Conservation (phyloP, 2,329 filamentous ascomycete species). For the Beauveria rudraprayagi region DNA sequence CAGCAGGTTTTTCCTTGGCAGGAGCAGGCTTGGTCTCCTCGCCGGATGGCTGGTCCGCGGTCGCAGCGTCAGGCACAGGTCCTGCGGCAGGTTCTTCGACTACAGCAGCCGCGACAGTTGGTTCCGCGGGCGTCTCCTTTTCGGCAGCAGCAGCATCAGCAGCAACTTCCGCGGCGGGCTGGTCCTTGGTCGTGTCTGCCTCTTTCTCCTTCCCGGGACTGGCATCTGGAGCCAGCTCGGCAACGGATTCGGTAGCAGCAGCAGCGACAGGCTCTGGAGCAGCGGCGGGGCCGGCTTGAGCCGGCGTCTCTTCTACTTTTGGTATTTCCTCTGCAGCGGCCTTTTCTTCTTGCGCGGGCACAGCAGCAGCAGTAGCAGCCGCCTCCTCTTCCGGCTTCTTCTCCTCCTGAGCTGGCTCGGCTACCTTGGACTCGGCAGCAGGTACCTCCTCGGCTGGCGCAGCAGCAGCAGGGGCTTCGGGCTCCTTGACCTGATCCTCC, state of each 20-base stretch:
- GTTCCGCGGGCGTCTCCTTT: slow-evolving; percentile 2
- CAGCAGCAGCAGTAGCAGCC: not conserved
- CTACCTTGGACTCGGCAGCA: slow-evolving; percentile 1
- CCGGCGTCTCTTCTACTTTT: not conserved
- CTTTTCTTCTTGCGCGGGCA: not conserved
- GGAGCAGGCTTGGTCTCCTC: not conserved
- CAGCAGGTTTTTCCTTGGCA: not conserved
- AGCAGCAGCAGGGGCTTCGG: not conserved
- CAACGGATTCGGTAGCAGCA: slow-evolving; percentile 8
- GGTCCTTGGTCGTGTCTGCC: not conserved
- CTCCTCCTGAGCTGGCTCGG: not conserved
- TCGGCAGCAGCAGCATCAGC: not conserved
- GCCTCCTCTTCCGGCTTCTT: not conserved
- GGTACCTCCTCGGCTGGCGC: not conserved
- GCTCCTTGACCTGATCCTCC: not conserved
- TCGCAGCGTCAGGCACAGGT: not conserved
- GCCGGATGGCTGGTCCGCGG: not conserved
- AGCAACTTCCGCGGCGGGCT: not conserved
- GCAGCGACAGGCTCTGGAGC: not conserved
- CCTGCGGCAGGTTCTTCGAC: not conserved
- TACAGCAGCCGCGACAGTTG: not conserved
- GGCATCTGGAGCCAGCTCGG: not conserved
- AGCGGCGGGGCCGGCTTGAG: slow-evolving; percentile 5
- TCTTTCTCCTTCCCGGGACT: not conserved
- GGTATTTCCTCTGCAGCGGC: not conserved